phyloP scores from a whole-genome alignment of 208 protist genomes.

The Crithidia sp. region DNA sequence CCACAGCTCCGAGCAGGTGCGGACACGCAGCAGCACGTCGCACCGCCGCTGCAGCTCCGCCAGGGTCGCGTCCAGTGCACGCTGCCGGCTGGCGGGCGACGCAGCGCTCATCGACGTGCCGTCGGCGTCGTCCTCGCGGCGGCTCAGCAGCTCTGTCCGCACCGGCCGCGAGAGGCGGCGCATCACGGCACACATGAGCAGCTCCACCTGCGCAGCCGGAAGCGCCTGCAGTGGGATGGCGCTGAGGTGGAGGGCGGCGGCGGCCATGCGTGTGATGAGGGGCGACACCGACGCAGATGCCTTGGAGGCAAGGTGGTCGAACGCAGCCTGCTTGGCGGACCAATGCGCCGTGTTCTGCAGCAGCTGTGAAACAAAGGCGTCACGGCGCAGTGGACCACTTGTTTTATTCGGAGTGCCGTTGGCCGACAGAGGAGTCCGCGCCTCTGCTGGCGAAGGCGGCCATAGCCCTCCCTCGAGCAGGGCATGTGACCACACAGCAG shows the following conservation, averaged over 20 bases:
- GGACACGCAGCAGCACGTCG: slow-evolving; percentile 29
- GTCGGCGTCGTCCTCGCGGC: not conserved
- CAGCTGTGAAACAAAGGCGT: slow-evolving; percentile 11
- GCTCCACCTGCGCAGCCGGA: slow-evolving; percentile 15
- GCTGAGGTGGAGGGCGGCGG: slow-evolving; percentile 43
- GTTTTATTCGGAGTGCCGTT: not conserved
- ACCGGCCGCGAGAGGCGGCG: slow-evolving; percentile 26
- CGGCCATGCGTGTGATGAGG: slow-evolving; percentile 33
- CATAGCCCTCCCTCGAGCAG: slow-evolving; percentile 32
- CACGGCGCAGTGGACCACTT: not conserved
- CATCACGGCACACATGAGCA: slow-evolving; percentile 23
- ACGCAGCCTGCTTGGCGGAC: slow-evolving; percentile 25
- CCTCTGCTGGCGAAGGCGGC: not conserved
- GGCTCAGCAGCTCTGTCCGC: slow-evolving; percentile 32
- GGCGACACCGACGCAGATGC: slow-evolving; percentile 19
- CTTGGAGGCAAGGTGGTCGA: slow-evolving; percentile 31
- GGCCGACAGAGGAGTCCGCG: not conserved
- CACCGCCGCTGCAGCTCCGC: slow-evolving; percentile 30
- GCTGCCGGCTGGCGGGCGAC: slow-evolving; percentile 10
- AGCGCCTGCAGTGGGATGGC: slow-evolving; percentile 14
- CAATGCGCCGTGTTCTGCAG: slow-evolving; percentile 32
- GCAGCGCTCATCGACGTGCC: not conserved
- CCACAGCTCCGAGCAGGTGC: slow-evolving; percentile 35
- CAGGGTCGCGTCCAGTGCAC: slow-evolving; percentile 5
- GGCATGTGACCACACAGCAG: slow-evolving; percentile 26